Percentiles rank a stretch among this genome's conserved stretches.
Evolutionary conservation across 805 yeast species (phyloP).

Genomic region (Candida montana): DNA sequence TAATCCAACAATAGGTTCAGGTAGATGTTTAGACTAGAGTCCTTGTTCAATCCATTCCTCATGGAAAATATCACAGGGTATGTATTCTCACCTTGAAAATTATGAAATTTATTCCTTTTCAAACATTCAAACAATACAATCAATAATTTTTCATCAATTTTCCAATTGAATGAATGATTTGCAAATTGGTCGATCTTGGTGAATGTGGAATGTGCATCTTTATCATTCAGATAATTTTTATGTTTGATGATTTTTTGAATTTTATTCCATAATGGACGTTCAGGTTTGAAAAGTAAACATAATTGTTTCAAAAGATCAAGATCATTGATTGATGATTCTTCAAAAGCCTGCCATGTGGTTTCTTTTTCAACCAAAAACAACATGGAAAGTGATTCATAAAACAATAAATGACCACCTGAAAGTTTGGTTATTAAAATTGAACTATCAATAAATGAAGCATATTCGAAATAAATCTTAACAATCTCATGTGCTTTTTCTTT

Average conservation of each 20-base stretch:
- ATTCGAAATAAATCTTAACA: constrained; percentile 13
- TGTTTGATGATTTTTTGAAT: constrained; percentile 1
- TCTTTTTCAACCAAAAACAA: constrained; percentile 9
- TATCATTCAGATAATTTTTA: no score
- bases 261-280: constrained; percentile 9
- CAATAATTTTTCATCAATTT: constrained; percentile 12
- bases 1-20: constrained; percentile 14
- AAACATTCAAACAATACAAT: constrained; percentile 17
- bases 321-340: constrained; percentile 7
- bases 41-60: constrained; percentile 8
- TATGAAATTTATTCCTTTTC: constrained; percentile 18
- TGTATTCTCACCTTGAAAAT: constrained; percentile 16
- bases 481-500: constrained; percentile 10
- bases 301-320: constrained; percentile 13
- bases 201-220: constrained; percentile 4
- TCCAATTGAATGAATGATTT: constrained; percentile 10
- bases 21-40: constrained; percentile 14
- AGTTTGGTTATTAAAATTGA: constrained; percentile 9
- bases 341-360: constrained; percentile 13
- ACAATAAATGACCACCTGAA: constrained; percentile 4
- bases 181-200: constrained; percentile 6
- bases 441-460: constrained; percentile 11
- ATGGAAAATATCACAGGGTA: constrained; percentile 8
- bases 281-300: constrained; percentile 6
- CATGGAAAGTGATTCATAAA: constrained; percentile 18